phyloP scores from a whole-genome alignment of 2,329 filamentous ascomycete genomes.

The Hypoxylon sp. region DNA sequence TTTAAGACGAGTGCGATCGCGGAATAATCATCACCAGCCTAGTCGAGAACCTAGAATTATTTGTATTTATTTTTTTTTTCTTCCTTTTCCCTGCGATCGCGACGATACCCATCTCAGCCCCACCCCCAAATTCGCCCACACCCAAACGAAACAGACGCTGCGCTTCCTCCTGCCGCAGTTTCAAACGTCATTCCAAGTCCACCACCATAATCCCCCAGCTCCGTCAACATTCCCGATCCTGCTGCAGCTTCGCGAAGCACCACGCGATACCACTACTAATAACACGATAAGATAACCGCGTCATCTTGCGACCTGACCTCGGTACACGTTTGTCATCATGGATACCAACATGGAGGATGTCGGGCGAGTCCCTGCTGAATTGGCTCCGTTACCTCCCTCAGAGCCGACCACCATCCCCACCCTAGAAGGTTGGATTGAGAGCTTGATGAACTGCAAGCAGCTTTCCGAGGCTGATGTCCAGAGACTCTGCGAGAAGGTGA shows the following conservation, averaged over 20 bases:
- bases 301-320: constrained; percentile 12
- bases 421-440: constrained; percentile 98
- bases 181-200: constrained; percentile 36
- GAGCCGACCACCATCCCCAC: constrained; percentile 94
- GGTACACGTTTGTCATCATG: constrained; percentile 66
- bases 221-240: constrained; percentile 11
- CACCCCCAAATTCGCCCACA: constrained; percentile 24
- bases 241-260: constrained; percentile 10
- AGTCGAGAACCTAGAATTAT: constrained; percentile 10
- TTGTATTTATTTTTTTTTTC: constrained; percentile 11
- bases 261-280: constrained; percentile 15
- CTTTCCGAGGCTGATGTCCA: constrained; percentile 94
- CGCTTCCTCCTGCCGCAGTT: constrained; percentile 23
- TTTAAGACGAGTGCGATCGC: constrained; percentile 15
- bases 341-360: constrained; percentile 99
- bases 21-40: constrained; percentile 5
- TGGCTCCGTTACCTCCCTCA: constrained; percentile 75
- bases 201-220: constrained; percentile 3
- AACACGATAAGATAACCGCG: constrained; percentile 20
- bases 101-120: constrained; percentile 41
- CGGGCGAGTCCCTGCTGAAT: constrained; percentile 83
- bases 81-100: constrained; percentile 21
- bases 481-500: constrained; percentile 96
- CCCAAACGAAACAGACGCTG: constrained; percentile 22
- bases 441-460: constrained; percentile 98